Conservation (phyloP, 78 protist genomes). For the Bigelowiella natans region DNA sequence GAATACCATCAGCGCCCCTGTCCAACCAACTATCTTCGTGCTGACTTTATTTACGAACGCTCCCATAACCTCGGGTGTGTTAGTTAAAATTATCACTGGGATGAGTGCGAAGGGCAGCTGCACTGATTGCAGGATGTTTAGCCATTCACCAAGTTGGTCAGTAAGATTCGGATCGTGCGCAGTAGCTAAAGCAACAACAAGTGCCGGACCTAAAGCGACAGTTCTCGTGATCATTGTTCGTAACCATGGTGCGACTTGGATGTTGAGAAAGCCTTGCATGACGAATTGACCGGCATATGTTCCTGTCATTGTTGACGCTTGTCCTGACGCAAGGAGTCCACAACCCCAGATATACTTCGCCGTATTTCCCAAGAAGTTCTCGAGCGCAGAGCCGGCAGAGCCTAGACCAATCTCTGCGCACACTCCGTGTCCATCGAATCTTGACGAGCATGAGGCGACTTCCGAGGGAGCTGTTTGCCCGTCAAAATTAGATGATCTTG, state of each 20-base stretch:
- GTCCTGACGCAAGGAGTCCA: background rate
- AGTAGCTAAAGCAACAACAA: background rate
- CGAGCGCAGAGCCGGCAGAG: background rate
- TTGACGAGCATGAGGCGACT: too few species aligned
- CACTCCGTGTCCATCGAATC: background rate
- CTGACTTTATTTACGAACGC: background rate
- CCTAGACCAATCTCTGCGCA: background rate
- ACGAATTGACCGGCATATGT: background rate
- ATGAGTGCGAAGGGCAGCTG: background rate
- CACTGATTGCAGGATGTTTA: background rate
- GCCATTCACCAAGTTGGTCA: background rate
- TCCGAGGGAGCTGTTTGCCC: too few species aligned
- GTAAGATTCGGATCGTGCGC: background rate
- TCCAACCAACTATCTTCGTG: background rate
- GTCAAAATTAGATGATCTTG: too few species aligned
- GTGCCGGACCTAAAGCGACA: background rate
- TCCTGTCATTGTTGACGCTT: constrained; percentile 2
- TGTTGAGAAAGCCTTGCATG: background rate
- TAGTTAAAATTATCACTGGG: background rate
- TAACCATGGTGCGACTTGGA: background rate
- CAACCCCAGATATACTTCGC: background rate
- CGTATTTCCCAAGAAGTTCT: background rate
- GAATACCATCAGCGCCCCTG: background rate
- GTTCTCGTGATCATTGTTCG: background rate
- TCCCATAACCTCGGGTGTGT: background rate